These are phyloP conservation scores for Plasmodium adleri DNA, from an alignment of 169 alveolate genomes.

Conservation along the genomic window DNA sequence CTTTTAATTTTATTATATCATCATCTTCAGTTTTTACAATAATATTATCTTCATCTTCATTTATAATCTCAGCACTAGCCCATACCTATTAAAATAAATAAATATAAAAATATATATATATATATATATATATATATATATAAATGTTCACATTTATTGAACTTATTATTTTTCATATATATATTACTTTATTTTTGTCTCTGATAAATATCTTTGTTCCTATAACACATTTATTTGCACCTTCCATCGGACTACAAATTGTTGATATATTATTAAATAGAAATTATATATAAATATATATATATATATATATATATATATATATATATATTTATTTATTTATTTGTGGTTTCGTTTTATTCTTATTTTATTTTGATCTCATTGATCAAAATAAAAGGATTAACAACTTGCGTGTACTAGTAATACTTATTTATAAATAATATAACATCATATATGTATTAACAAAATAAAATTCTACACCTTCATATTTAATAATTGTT, in stretches of 20 bases:
- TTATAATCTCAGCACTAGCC: conserved; percentile 67
- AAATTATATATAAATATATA: too few relatives aligned
- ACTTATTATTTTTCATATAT: neutral
- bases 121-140: conserved; percentile 3
- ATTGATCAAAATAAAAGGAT: too few relatives aligned
- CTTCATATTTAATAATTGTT: too few relatives aligned
- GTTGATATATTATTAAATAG: too few relatives aligned
- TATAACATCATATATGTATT: too few relatives aligned
- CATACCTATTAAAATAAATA: conserved; percentile 30
- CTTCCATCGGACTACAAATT: conserved; percentile 12
- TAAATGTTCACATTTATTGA: neutral
- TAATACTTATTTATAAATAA: too few relatives aligned
- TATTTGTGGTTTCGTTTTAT: too few relatives aligned
- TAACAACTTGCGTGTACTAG: too few relatives aligned
- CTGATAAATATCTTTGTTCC: conserved; percentile 68
- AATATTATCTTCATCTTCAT: conserved; percentile 42
- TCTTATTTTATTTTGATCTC: too few relatives aligned
- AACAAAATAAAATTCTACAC: too few relatives aligned
- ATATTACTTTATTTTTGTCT: conserved; percentile 41
- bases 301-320: too few relatives aligned
- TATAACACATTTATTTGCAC: conserved; percentile 29
- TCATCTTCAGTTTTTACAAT: conserved; percentile 70
- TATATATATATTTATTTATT: too few relatives aligned
- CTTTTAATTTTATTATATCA: conserved; percentile 45
- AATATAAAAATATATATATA: neutral